Base-by-base conservation (phyloP, 805 yeast species). In the Wickerhamomyces xylosicus region DNA sequence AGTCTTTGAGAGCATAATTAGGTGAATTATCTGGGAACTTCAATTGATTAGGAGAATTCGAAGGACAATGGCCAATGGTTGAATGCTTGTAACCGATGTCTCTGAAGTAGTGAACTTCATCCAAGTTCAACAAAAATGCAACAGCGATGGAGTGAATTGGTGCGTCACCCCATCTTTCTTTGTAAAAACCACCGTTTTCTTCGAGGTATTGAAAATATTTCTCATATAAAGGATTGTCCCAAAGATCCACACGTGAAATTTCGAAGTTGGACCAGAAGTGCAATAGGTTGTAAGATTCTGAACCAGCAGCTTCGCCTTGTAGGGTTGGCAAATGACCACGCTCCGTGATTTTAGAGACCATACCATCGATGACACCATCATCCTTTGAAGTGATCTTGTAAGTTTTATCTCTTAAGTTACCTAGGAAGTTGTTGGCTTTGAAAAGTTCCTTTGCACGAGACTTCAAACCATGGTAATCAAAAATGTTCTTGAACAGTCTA, bases 151-250 rank as follows among this genome's bases (percentile, higher is more conserved):
- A 80, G 57, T 87, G 97, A 4, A 90, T 78, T 0, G 97, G 95
- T 0, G 97, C 96, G 66, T 90, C 97, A 2, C 97, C 97, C 97
- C 97, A 90, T 52, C 98, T 65, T 57, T 92, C 96, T 39, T 72
- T 70, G 69, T 78, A 87, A 54, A 90, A 89, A 0, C 97, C 97
- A 10, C 89, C 85, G 4, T 77, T 63, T 7, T 58, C 37, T 40
- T 92, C 97, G 36, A 90, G 59, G 48, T 66, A 72, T 31, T 77
- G 62, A 57, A 85, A 85, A 56, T 79, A 89, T 19, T 66, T 66
- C 37, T 74, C 68, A 59, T 90, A 92, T 17, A 67, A 56, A 5
- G 72, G 69, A 18, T 83, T 74, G 33, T 71, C 66, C 66, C 85
- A 89, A 16, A 89, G 57, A 48, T 80, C 87, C 2, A 87, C 72